phyloP scores from a whole-genome alignment of 192 early-diverging fungal species.

The Spinellus fusiger region DNA sequence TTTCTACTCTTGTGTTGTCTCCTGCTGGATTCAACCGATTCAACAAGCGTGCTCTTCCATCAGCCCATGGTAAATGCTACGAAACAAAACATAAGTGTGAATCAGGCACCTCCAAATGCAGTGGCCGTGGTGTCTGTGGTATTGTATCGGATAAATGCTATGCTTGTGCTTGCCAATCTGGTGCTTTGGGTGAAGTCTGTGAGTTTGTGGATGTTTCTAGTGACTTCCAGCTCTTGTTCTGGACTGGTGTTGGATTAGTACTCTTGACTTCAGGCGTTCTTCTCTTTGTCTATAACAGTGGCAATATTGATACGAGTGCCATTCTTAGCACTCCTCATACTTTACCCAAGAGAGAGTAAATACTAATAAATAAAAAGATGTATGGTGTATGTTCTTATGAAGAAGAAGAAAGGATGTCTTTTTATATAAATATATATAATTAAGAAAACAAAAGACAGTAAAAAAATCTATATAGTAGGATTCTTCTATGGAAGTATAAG shows the following conservation, averaged over 20 bases:
- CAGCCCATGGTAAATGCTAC: constrained; percentile 2
- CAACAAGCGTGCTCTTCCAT: constrained; percentile 8
- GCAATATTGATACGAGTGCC: constrained; percentile 5
- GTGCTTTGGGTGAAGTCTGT: constrained; percentile 13
- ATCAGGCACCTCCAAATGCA: constrained; percentile 8
- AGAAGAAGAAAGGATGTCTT: background rate
- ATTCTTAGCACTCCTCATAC: constrained; percentile 15
- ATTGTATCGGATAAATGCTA: constrained; percentile 10
- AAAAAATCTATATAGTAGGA: too few species aligned
- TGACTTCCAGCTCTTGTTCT: constrained; percentile 32
- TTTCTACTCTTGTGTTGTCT: constrained; percentile 20
- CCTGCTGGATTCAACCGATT: background rate
- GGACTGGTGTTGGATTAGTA: constrained; percentile 24
- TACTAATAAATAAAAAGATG: background rate
- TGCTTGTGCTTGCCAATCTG: constrained; percentile 12
- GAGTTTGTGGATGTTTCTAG: constrained; percentile 13
- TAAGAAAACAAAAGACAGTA: constrained; percentile 6
- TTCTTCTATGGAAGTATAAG: too few species aligned
- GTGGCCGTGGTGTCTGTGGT: constrained; percentile 7
- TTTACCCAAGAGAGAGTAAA: constrained; percentile 27
- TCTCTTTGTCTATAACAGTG: constrained; percentile 15
- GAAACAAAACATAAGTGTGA: constrained; percentile 5
- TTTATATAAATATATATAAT: background rate
- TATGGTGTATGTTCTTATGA: background rate
- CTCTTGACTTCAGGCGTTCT: constrained; percentile 18